Evolutionary conservation across 2,329 filamentous ascomycete species (phyloP).

Genomic region (Dryadomyces quercus-mongolicae): DNA sequence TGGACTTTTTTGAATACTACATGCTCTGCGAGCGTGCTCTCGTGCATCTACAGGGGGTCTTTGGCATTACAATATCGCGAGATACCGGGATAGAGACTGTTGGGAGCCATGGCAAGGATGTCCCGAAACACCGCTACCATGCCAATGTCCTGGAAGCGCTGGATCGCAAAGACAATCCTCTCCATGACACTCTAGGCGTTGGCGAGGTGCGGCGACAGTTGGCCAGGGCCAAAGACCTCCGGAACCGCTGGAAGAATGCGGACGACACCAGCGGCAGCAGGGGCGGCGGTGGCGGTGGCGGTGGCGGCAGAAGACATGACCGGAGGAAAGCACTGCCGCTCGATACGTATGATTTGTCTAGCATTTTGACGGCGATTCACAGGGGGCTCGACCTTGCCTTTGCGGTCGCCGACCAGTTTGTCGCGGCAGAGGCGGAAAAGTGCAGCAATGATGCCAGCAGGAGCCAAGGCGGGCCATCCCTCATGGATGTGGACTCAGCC

Average conservation of each 20-base stretch:
- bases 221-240: conserved; percentile 53
- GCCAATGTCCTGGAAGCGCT: conserved; percentile 56
- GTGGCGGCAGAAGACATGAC: not conserved
- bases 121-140: conserved; percentile 41
- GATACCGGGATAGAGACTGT: conserved; percentile 8
- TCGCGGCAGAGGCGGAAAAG: conserved; percentile 14
- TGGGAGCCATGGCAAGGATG: not conserved
- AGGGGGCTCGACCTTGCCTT: conserved; percentile 47
- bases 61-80: conserved; percentile 40
- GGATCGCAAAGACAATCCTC: conserved; percentile 41
- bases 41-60: conserved; percentile 53
- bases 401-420: conserved; percentile 32
- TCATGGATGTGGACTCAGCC: conserved; percentile 12
- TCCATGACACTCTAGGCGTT: conserved; percentile 41
- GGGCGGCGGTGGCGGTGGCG: conserved; percentile 1
- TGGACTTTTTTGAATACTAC: conserved; percentile 70
- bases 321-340: conserved; percentile 25
- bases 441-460: not conserved
- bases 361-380: conserved; percentile 46
- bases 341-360: conserved; percentile 47
- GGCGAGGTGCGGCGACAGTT: conserved; percentile 46
- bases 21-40: conserved; percentile 59
- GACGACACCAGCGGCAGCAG: conserved; percentile 28
- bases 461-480: conserved; percentile 4
- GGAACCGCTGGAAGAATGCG: conserved; percentile 62